phyloP scores from a whole-genome alignment of 371 early-diverging fungal genomes.

The Sporodiniella umbellata region DNA sequence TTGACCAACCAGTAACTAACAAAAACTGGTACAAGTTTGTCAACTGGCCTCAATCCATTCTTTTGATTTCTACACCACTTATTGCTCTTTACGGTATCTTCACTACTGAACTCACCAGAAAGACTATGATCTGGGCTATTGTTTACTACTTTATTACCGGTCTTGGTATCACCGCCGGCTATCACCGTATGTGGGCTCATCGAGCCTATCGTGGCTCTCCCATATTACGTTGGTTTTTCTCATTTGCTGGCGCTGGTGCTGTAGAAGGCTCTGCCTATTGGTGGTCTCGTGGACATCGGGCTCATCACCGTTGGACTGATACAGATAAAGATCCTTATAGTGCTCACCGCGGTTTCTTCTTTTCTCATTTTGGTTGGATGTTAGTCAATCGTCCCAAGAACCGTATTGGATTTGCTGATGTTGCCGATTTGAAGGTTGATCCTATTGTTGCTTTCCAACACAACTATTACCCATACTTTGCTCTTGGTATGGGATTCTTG shows the following conservation, averaged over 20 bases:
- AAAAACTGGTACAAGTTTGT: constrained; percentile 58
- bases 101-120: constrained; percentile 60
- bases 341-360: constrained; percentile 82
- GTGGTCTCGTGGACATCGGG: constrained; percentile 87
- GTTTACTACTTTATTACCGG: constrained; percentile 83
- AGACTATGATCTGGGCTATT: constrained; percentile 76
- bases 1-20: constrained; percentile 49
- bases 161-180: constrained; percentile 91
- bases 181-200: constrained; percentile 84
- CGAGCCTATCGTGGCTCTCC: constrained; percentile 67
- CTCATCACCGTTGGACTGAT: constrained; percentile 90
- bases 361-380: constrained; percentile 93
- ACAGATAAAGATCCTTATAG: constrained; percentile 90
- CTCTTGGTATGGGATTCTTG: constrained; percentile 68
- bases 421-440: constrained; percentile 80
- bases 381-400: constrained; percentile 70
- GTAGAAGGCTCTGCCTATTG: constrained; percentile 82
- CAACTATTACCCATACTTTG: constrained; percentile 74
- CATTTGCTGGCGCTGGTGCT: constrained; percentile 70
- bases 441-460: constrained; percentile 81
- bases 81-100: constrained; percentile 78
- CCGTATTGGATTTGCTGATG: constrained; percentile 78
- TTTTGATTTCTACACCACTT: constrained; percentile 74
- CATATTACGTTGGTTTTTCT: constrained; percentile 56
- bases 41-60: constrained; percentile 79